Conservation (phyloP, 768 basidiomycete species). For the Tricholoma sp. region DNA sequence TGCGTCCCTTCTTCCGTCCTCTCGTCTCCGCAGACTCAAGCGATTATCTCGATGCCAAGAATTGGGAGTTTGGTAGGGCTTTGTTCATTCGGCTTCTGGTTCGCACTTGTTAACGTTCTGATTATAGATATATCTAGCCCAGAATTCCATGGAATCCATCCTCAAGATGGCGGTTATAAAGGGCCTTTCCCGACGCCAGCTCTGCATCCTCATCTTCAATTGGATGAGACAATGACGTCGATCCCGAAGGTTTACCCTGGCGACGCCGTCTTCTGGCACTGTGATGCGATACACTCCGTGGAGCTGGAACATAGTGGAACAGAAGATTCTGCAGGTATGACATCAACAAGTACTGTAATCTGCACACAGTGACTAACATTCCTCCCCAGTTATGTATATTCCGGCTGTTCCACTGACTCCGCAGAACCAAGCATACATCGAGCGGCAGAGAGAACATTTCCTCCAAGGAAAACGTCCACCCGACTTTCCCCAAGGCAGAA, state of each 20-base stretch:
- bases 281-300: constrained; percentile 48
- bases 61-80: constrained; percentile 46
- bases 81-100: neutral
- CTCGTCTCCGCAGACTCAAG: constrained; percentile 32
- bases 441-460: constrained; percentile 59
- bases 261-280: constrained; percentile 79
- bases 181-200: constrained; percentile 46
- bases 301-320: constrained; percentile 48
- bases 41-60: constrained; percentile 43
- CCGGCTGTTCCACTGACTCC: constrained; percentile 65
- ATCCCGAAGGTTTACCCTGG: constrained; percentile 70
- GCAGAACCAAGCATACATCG: constrained; percentile 54
- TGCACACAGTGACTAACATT: constrained; percentile 4
- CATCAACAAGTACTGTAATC: neutral
- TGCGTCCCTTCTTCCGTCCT: constrained; percentile 72
- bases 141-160: constrained; percentile 49
- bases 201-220: constrained; percentile 63
- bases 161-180: constrained; percentile 31
- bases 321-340: constrained; percentile 50
- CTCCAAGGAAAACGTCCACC: constrained; percentile 57
- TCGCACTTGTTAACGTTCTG: neutral
- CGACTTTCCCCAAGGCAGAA: constrained; percentile 54
- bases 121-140: constrained; percentile 38
- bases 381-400: constrained; percentile 65
- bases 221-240: constrained; percentile 62